Evolutionary conservation across 2,329 filamentous ascomycete genomes (phyloP), one percentile per base, ranked within the genome.

Genomic region (Colletotrichum tropicicola): DNA sequence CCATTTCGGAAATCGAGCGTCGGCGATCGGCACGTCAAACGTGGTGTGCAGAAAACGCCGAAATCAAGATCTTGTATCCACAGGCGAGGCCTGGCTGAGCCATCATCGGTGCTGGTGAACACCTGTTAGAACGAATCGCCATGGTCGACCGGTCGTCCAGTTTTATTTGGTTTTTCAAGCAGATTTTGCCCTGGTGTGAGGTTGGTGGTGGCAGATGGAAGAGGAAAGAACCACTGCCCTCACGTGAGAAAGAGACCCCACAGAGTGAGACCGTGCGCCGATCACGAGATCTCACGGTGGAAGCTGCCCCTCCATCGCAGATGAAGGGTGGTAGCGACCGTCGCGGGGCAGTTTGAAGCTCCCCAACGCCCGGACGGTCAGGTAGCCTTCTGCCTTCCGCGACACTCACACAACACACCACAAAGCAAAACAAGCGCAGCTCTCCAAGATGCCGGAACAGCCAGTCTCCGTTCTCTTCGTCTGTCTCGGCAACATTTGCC

Each of bases 401-500:
- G 49, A 66, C 48, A 45, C 25, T 28, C 27, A 13, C 49, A 51
- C 49, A 51, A 44, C 51, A 27, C n/a, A n/a, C n/a, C n/a, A n/a
- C n/a, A n/a, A n/a, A n/a, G n/a, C n/a, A n/a, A n/a, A n/a, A n/a
- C 35, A 32, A 23, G 10, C 19, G 15, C 21, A 17, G 13, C 43
- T 39, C 23, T 10, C 48, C 67, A 72, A 67, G 19, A 79, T 80
- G 78, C 64, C 78, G 6, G 79, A 80, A 65, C 76, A 77, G 39
- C 60, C 65, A 28, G 70, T 92, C 58, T 94, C 91, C 3, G 91
- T 98, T 37, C 87, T 98, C 55, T 98, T 98, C 75, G 95, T 98
- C 71, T 99, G 96, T 80, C 86, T 98, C 32, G 96, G 96, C 77
- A 99, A 99, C 79, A 98, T 98, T 74, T 99, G 94, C 76, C 85